A percentile compares a stretch with the other conserved stretches of the same genome.
Evolutionary conservation across 2,329 filamentous ascomycete genomes (phyloP).

Genomic region (Talaromyces sp.): DNA sequence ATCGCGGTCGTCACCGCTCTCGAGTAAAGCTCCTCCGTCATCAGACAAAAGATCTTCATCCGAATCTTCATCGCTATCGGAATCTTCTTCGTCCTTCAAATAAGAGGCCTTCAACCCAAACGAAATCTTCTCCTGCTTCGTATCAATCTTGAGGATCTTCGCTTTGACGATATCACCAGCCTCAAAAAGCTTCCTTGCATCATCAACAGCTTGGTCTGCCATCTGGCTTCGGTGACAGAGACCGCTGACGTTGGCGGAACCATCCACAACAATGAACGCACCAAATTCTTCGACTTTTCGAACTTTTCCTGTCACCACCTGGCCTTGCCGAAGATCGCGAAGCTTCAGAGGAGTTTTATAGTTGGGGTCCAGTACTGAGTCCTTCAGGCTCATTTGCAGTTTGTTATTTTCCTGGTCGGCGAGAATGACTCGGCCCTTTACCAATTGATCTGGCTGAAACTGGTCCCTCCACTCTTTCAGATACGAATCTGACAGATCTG

Average conservation of each 20-base stretch:
- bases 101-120: conserved; percentile 92
- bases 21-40: conserved; percentile 23
- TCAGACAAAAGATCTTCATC: conserved; percentile 35
- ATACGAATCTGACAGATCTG: conserved; percentile 83
- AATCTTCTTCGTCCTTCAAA: conserved; percentile 57
- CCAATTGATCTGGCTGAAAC: conserved; percentile 83
- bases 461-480: conserved; percentile 93
- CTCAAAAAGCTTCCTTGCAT: conserved; percentile 84
- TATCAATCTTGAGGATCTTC: conserved; percentile 73
- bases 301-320: conserved; percentile 82
- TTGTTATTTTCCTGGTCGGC: conserved; percentile 66
- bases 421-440: conserved; percentile 76
- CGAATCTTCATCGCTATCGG: conserved; percentile 36
- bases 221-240: conserved; percentile 90
- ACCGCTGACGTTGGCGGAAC: conserved; percentile 82
- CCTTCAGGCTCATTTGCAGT: conserved; percentile 80
- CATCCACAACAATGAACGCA: conserved; percentile 86
- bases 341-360: conserved; percentile 70
- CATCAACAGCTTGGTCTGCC: conserved; percentile 73
- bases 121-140: conserved; percentile 70
- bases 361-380: conserved; percentile 73
- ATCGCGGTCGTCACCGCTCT: conserved; percentile 30
- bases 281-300: conserved; percentile 93
- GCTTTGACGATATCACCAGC: conserved; percentile 94
- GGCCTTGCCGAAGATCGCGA: conserved; percentile 70